Evolutionary conservation across 2,329 filamentous ascomycete genomes (phyloP).

Genomic region (Pestalotiopsis sp.): DNA sequence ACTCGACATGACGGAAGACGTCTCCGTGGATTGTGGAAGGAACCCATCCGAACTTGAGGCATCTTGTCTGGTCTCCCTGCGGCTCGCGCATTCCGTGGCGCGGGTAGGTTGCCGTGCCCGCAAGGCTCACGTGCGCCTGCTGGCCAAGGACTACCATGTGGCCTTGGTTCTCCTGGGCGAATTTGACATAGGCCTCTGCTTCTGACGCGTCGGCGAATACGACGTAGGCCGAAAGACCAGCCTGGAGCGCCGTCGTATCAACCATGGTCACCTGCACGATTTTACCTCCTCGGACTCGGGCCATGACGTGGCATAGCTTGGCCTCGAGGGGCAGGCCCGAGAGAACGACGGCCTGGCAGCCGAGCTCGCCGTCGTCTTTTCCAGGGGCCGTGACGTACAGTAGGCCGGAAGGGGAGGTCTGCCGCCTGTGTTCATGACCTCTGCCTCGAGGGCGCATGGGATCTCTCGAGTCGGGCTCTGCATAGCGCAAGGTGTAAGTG

Average conservation of each 20-base stretch:
- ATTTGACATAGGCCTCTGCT: slow-evolving; percentile 5
- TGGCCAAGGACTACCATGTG: not conserved
- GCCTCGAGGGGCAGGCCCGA: not conserved
- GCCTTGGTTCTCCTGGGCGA: not conserved
- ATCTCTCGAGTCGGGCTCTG: too few relatives aligned
- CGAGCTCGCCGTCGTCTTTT: not conserved
- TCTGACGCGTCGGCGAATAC: slow-evolving; percentile 11
- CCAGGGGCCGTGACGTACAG: slow-evolving; percentile 2
- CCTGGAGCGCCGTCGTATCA: not conserved
- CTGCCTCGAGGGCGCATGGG: not conserved
- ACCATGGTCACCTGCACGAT: slow-evolving; percentile 5
- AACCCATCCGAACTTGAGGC: slow-evolving; percentile 4
- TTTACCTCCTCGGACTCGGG: slow-evolving; percentile 12
- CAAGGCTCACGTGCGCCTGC: slow-evolving; percentile 2
- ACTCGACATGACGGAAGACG: not conserved
- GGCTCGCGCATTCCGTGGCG: not conserved
- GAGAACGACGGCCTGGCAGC: slow-evolving; percentile 12
- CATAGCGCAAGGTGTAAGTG: too few relatives aligned
- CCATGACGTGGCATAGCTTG: slow-evolving; percentile 1
- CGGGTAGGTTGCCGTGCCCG: slow-evolving; percentile 7
- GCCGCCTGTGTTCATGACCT: not conserved
- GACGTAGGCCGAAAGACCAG: slow-evolving; percentile 6
- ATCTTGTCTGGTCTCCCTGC: not conserved
- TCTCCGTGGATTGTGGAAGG: not conserved
- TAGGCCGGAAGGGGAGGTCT: slow-evolving; percentile 11